Base-by-base conservation (phyloP, 2,329 filamentous ascomycete genomes). In the Hysterium pulicare region DNA sequence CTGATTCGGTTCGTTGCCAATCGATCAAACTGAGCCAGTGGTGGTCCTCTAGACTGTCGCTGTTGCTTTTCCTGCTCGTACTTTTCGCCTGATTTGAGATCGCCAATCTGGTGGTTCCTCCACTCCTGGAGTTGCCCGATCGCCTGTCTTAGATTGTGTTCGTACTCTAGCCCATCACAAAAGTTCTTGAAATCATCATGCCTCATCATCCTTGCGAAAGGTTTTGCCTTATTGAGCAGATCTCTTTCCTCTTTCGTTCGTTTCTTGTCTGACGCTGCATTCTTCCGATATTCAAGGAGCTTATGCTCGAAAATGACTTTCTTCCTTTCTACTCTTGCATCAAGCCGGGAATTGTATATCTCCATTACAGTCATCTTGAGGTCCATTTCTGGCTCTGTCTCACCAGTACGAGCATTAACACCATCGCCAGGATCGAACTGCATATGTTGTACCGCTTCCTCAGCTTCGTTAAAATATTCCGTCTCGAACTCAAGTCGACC, bases 371-470 rank as follows among this genome's bases (percentile, higher is more conserved):
- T 95, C 71, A 97, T 82, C 75, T 98, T 98, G 34, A 98, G 78
- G 51, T 96, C 90, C 78, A 95, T 95, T 67, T 98, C 93, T 0
- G 93, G 90, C 57, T 98, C 93, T 44, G 94, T 75, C 60, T 94
- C 85, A 47, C 87, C 86, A 0, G 90, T 95, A 2, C 77, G 73
- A 1, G 86, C 83, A 59, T 95, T 95, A 53, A 95, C 76, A 44
- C 93, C 93, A 68, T 96, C 91, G 20, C 93, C 93, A 0, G 93
- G 91, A 44, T 97, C 91, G 59, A 98, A 98, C 50, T 94, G 87
- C 90, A 98, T 97, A 50, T 95, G 84, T 65, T 98, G 93, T 2
- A 98, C 93, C 0, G 91, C 91, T 69, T 97, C 94, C 71, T 98
- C 93, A 1, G 93, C 93, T 59, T 98, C 93, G 59, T 98, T 98